Base-by-base conservation (phyloP, 176 grass and related monocot species). In the Triticum aestivum region DNA sequence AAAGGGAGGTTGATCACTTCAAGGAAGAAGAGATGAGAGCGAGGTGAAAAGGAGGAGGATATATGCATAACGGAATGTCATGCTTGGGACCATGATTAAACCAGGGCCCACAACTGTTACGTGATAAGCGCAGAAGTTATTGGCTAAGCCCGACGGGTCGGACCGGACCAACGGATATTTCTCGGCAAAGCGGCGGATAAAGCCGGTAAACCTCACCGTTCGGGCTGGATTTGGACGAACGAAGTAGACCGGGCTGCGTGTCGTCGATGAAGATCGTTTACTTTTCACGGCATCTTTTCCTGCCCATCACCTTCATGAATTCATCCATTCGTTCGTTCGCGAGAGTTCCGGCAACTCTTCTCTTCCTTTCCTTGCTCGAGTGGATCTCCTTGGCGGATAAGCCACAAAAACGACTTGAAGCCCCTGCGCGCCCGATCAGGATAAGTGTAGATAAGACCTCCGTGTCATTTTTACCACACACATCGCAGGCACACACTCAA, bases 351-450 rank as follows among this genome's bases (percentile, higher is more conserved):
- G 4, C 10, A 70, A 64, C 78, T 72, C 72, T 82, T 90, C 74
- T 69, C 45, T 20, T 37, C 29, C 2, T 11, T 13, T 51, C 47
- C 52, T 69, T 69, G 4, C 33, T 69, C 32, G 12, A 34, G 17
- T 35, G 66, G 42, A 2, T 75, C 42, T 61, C 33, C 26, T 30
- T 58, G 17, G 61, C 54, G 37, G 84, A 84, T 89, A 75, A 90
- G 65, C 76, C 89, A 91, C 81, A 63, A 20, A 80, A 87, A 75
- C 81, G 54, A 84, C 85, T 77, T 84, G 85, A 88, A 91, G 81
- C 69, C 49, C 61, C 89, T 41, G 45, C 58, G 23, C 29, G 51
- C 74, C 73, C 18, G 47, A 33, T 75, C 30, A 23, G 30, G 37
- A 17, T 21, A 81, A 86, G 87, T 54, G 15, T 84, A 75, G 89